Percentiles rank a stretch among this genome's conserved stretches.
Conservation (phyloP, 2,329 filamentous ascomycete genomes). For the Pestalotiopsis sp. region DNA sequence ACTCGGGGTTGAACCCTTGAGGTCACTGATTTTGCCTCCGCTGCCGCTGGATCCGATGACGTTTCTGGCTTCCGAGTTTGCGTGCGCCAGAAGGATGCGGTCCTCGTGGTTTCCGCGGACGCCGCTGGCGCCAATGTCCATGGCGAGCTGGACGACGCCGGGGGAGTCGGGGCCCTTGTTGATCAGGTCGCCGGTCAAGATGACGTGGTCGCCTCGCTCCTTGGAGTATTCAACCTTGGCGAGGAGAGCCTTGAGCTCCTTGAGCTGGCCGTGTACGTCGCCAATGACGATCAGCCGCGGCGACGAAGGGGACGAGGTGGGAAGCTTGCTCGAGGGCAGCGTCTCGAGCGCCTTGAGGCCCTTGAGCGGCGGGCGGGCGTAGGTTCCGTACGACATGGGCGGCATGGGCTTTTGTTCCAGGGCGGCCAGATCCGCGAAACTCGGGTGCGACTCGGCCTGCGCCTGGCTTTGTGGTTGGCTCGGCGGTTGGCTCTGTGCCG, state of each 20-base stretch:
- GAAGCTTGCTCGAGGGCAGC: conserved; percentile 32
- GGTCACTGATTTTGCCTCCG: conserved; percentile 13
- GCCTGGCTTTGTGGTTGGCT: background rate
- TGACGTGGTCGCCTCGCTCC: conserved; percentile 67
- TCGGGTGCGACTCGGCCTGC: background rate
- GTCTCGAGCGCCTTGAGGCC: conserved; percentile 30
- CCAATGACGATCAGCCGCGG: conserved; percentile 80
- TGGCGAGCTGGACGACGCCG: conserved; percentile 77
- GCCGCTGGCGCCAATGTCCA: conserved; percentile 73
- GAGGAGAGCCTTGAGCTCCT: conserved; percentile 68
- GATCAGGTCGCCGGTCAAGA: conserved; percentile 79
- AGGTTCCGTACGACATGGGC: conserved; percentile 16
- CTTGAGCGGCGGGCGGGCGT: conserved; percentile 30
- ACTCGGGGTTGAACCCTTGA: conserved; percentile 16
- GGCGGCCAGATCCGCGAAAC: conserved; percentile 5
- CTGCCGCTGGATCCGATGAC: conserved; percentile 26
- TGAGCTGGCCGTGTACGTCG: conserved; percentile 88
- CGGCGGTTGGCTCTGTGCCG: conserved; percentile 1
- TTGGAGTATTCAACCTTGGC: conserved; percentile 65
- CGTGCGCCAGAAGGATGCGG: conserved; percentile 70
- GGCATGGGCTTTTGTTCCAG: conserved; percentile 10
- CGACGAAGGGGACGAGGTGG: conserved; percentile 30
- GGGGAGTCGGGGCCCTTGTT: conserved; percentile 84
- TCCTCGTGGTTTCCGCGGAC: conserved; percentile 96
- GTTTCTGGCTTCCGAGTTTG: conserved; percentile 36